Percentiles rank a stretch among this genome's conserved stretches.
phyloP scores from a whole-genome alignment of 139 green algal species.

The Coelastrella sp. region DNA sequence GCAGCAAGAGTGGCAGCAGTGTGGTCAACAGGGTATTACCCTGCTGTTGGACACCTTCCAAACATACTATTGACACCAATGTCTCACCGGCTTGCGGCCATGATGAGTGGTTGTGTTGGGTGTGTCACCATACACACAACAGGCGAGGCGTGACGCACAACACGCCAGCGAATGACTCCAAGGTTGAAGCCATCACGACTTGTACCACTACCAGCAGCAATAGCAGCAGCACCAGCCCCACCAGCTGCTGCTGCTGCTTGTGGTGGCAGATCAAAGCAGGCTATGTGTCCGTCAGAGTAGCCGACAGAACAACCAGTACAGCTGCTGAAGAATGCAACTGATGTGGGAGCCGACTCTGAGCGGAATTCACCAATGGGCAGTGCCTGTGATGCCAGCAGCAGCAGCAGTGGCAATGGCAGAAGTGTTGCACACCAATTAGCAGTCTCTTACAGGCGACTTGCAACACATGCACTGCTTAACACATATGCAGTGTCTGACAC shows the following conservation, averaged over 20 bases:
- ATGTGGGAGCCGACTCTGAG: slow-evolving; percentile 16
- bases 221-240: background rate
- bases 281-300: slow-evolving; percentile 34
- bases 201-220: background rate
- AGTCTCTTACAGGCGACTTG: background rate
- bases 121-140: background rate
- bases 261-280: slow-evolving; percentile 38
- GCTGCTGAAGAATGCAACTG: slow-evolving; percentile 22
- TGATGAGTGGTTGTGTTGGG: slow-evolving; percentile 10
- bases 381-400: slow-evolving; percentile 19
- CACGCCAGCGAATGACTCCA: slow-evolving; percentile 37
- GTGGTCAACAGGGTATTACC: background rate
- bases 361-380: slow-evolving; percentile 37
- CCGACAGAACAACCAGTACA: background rate
- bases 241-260: background rate
- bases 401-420: background rate
- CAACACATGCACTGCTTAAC: background rate
- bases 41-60: too few relatives aligned
- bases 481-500: too few relatives aligned
- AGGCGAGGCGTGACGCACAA: background rate
- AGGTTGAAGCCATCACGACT: background rate
- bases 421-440: background rate
- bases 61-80: background rate
- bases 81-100: slow-evolving; percentile 45
- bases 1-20: background rate